Evolutionary conservation across 352 stramenopile genomes (phyloP).

Genomic region (Phytopythium ostracodes): DNA sequence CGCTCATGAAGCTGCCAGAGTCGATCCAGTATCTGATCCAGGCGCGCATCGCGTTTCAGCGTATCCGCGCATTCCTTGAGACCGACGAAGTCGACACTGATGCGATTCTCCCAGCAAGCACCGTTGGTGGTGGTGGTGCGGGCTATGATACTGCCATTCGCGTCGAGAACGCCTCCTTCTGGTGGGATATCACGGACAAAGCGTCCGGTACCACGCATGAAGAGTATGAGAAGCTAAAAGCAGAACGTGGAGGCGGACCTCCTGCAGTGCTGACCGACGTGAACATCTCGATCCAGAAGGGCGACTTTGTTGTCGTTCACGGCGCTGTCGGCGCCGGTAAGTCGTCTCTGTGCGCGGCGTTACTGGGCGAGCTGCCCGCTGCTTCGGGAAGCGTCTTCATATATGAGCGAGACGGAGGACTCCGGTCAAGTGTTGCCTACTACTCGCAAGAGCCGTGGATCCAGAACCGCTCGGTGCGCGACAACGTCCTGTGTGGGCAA

Average conservation of each 20-base stretch:
- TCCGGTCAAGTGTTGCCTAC: constrained; percentile 20
- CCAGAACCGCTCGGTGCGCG: constrained; percentile 40
- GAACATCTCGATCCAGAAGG: background rate
- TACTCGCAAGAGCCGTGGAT: constrained; percentile 45
- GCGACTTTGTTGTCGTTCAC: constrained; percentile 9
- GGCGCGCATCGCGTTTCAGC: constrained; percentile 2
- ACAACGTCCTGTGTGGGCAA: constrained; percentile 58
- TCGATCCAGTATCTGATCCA: constrained; percentile 6
- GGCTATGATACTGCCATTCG: constrained; percentile 14
- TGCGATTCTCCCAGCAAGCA: constrained; percentile 8
- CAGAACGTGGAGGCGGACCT: constrained; percentile 8
- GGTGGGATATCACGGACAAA: constrained; percentile 20
- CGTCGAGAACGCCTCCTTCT: constrained; percentile 29
- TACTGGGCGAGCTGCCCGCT: constrained; percentile 5
- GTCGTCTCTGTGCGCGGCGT: constrained; percentile 3
- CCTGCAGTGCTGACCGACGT: background rate
- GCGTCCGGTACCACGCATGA: constrained; percentile 15
- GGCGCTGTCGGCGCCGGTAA: constrained; percentile 3
- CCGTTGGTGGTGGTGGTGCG: background rate
- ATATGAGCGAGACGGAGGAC: background rate
- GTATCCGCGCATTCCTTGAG: background rate
- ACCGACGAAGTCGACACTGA: constrained; percentile 4
- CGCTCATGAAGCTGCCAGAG: constrained; percentile 14
- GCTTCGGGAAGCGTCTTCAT: constrained; percentile 1
- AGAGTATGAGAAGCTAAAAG: constrained; percentile 24